These are phyloP conservation scores for Lactarius tabidus DNA, from an alignment of 768 basidiomycete species.

Conservation along the genomic window DNA sequence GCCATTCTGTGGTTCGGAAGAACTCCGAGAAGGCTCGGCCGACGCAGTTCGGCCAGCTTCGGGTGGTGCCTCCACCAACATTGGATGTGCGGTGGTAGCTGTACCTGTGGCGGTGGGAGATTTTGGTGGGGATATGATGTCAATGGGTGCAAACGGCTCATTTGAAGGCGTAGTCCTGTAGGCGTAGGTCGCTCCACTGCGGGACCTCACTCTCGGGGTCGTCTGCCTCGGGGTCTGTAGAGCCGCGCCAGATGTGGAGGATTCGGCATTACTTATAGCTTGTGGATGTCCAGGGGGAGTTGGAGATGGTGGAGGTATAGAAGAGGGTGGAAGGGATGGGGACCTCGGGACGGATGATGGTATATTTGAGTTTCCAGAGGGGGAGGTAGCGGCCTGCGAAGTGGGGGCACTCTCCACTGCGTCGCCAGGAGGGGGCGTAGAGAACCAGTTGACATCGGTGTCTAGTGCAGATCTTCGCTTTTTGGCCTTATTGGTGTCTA, in stretches of 20 bases:
- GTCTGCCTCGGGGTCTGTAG: background rate
- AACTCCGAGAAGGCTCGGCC: background rate
- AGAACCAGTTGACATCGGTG: slow-evolving; percentile 10
- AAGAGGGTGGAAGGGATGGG: background rate
- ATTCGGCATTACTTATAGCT: background rate
- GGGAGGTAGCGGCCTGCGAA: background rate
- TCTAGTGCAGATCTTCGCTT: background rate
- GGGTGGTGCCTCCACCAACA: background rate
- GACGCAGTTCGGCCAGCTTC: background rate
- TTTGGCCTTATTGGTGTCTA: slow-evolving; percentile 5
- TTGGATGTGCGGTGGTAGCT: background rate
- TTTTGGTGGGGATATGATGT: background rate
- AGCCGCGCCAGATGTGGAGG: background rate
- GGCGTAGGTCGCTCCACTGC: background rate
- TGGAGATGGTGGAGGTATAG: background rate
- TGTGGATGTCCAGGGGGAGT: background rate
- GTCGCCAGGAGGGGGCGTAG: slow-evolving; percentile 6
- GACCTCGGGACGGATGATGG: background rate
- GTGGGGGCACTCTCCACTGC: background rate
- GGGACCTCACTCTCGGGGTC: background rate
- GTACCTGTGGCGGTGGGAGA: background rate
- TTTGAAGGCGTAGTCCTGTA: slow-evolving; percentile 3
- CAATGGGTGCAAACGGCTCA: background rate
- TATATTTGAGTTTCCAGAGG: background rate
- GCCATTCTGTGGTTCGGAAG: background rate